phyloP scores from a whole-genome alignment of 2,329 filamentous ascomycete species.

The Bretziella fagacearum region DNA sequence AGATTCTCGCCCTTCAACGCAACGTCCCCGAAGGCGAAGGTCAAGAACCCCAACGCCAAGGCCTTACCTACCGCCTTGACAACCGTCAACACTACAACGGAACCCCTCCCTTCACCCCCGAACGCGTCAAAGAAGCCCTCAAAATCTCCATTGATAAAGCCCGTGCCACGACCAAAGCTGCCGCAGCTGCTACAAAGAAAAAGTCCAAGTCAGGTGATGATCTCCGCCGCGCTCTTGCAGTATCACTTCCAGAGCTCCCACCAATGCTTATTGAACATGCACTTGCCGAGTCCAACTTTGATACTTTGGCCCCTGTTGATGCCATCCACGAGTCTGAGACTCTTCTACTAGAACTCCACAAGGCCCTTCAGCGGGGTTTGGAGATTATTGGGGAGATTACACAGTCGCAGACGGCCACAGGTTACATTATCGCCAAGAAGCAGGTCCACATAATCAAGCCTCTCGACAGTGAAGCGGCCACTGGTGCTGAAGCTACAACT shows the following conservation, averaged over 20 bases:
- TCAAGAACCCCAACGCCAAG: conserved; percentile 67
- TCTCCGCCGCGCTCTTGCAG: conserved; percentile 62
- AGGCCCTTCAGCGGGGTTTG: conserved; percentile 52
- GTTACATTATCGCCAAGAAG: conserved; percentile 73
- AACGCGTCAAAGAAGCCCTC: conserved; percentile 53
- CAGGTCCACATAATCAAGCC: conserved; percentile 2
- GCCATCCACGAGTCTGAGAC: conserved; percentile 51
- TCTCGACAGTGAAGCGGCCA: conserved; percentile 8
- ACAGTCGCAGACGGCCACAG: conserved; percentile 46
- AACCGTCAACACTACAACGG: conserved; percentile 71
- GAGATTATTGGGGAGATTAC: conserved; percentile 53
- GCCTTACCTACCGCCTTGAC: conserved; percentile 61
- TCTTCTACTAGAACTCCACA: conserved; percentile 49
- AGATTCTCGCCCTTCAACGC: conserved; percentile 64
- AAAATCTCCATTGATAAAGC: conserved; percentile 46
- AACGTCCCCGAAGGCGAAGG: conserved; percentile 65
- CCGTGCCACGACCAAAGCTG: conserved; percentile 27
- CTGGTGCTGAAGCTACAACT: conserved; percentile 21
- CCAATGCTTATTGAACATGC: conserved; percentile 79
- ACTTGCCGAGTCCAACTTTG: conserved; percentile 51
- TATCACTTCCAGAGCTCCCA: conserved; percentile 75
- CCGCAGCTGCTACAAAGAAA: conserved; percentile 27
- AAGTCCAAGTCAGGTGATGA: conserved; percentile 58
- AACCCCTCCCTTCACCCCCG: conserved; percentile 55
- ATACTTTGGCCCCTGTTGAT: conserved; percentile 48